Conservation (phyloP, 1,139 yeast genomes). For the Protomyces pachydermus region DNA sequence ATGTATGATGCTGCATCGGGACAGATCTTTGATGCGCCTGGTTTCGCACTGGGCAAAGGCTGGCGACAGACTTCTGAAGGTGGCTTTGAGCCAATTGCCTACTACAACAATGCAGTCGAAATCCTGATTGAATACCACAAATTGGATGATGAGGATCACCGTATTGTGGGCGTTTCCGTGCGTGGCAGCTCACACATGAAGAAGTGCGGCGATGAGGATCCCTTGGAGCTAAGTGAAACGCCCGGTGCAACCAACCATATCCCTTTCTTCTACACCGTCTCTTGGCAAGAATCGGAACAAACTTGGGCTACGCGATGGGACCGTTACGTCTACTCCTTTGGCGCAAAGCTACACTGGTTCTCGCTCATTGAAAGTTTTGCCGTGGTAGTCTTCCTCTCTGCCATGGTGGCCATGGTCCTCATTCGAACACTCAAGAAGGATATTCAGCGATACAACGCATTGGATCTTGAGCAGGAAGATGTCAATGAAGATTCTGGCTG, state of each 20-base stretch:
- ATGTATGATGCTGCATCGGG: constrained; percentile 47
- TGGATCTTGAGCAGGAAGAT: constrained; percentile 74
- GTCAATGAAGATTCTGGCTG: constrained; percentile 93
- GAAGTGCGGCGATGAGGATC: constrained; percentile 38
- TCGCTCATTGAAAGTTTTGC: constrained; percentile 79
- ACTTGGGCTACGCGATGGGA: constrained; percentile 99
- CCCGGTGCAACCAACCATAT: constrained; percentile 38
- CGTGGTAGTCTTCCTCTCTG: constrained; percentile 69
- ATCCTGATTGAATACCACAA: constrained; percentile 76
- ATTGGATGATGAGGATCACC: constrained; percentile 59
- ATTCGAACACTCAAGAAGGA: constrained; percentile 78
- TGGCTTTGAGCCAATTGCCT: constrained; percentile 41
- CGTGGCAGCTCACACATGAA: constrained; percentile 61
- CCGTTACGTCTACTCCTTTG: constrained; percentile 83
- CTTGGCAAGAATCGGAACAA: constrained; percentile 62
- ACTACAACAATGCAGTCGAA: constrained; percentile 73
- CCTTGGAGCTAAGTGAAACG: constrained; percentile 32
- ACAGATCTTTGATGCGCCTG: constrained; percentile 61
- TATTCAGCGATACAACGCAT: constrained; percentile 80
- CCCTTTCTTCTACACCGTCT: constrained; percentile 57
- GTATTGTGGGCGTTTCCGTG: constrained; percentile 89
- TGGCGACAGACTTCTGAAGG: constrained; percentile 41
- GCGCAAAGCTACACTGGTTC: constrained; percentile 94
- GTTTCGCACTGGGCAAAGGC: constrained; percentile 66
- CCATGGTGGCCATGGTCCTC: constrained; percentile 74